phyloP scores from a whole-genome alignment of 2,329 filamentous ascomycete genomes.

The Aspergillus brunneoviolaceus region DNA sequence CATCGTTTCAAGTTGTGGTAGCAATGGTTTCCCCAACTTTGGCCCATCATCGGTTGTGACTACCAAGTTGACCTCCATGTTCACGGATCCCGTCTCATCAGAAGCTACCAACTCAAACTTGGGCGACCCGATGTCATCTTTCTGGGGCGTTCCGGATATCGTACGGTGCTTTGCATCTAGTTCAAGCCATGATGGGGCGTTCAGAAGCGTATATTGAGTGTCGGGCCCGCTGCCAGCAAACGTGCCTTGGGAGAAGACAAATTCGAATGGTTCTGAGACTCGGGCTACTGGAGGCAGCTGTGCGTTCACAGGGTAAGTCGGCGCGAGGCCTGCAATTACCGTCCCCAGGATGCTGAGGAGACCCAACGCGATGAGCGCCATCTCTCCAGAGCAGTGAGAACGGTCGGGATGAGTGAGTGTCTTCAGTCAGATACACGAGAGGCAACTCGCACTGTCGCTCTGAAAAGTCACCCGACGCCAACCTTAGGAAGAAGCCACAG shows the following conservation, averaged over 20 bases:
- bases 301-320: slow-evolving; percentile 74
- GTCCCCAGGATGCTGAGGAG: slow-evolving; percentile 28
- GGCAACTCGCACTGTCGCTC: slow-evolving; percentile 11
- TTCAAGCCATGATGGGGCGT: slow-evolving; percentile 71
- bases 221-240: slow-evolving; percentile 60
- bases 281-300: slow-evolving; percentile 79
- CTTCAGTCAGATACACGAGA: slow-evolving; percentile 15
- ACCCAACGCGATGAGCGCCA: slow-evolving; percentile 28
- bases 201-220: slow-evolving; percentile 66
- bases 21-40: slow-evolving; percentile 33
- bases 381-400: slow-evolving; percentile 20
- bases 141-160: slow-evolving; percentile 68
- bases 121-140: slow-evolving; percentile 57
- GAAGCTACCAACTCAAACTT: slow-evolving; percentile 68
- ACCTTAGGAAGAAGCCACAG: slow-evolving; percentile 12
- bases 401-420: slow-evolving; percentile 14
- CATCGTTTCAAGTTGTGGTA: slow-evolving; percentile 36
- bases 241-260: slow-evolving; percentile 56
- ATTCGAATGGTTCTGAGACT: slow-evolving; percentile 54
- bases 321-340: slow-evolving; percentile 37
- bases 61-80: slow-evolving; percentile 68
- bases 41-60: slow-evolving; percentile 55
- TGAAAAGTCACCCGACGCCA: slow-evolving; percentile 6
- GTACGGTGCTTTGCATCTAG: slow-evolving; percentile 65
- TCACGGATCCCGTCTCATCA: slow-evolving; percentile 62